These are phyloP conservation scores for Metschnikowia cubensis DNA, from an alignment of 805 yeast genomes.

Conservation along the genomic window DNA sequence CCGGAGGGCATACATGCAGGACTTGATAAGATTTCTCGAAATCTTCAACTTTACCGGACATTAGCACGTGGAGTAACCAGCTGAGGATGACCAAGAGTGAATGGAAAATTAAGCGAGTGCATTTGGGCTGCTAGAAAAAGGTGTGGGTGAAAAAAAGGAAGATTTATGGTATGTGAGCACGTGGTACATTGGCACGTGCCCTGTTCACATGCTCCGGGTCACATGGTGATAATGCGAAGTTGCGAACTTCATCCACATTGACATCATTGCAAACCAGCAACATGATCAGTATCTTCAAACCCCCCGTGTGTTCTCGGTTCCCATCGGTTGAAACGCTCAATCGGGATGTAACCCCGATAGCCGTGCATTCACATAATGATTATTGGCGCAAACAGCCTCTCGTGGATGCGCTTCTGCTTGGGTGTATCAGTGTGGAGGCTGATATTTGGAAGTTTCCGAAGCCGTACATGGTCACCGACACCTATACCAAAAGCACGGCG, in stretches of 20 bases:
- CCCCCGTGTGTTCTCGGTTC: background rate
- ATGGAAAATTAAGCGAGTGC: background rate
- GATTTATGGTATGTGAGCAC: no score
- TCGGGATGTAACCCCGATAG: conserved; percentile 37
- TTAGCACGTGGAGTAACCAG: background rate
- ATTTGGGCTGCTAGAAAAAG: no score
- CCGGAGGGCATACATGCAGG: background rate
- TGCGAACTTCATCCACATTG: no score
- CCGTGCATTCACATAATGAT: conserved; percentile 66
- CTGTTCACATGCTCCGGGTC: background rate
- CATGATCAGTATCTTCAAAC: conserved; percentile 15
- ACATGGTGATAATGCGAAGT: background rate
- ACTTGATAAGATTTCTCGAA: background rate
- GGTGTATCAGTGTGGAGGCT: conserved; percentile 60
- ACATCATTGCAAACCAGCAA: background rate
- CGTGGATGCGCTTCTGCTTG: conserved; percentile 53
- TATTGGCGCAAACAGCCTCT: conserved; percentile 60
- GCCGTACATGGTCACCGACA: conserved; percentile 27
- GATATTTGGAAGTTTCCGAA: conserved; percentile 53
- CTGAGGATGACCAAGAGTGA: background rate
- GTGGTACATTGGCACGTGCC: no score
- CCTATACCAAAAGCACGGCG: conserved; percentile 23
- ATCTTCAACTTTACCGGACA: background rate
- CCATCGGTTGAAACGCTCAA: conserved; percentile 25
- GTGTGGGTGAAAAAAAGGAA: background rate